These are phyloP conservation scores for Musa balbisiana DNA, from an alignment of 202 grass and related monocot species.

Conservation along the genomic window DNA sequence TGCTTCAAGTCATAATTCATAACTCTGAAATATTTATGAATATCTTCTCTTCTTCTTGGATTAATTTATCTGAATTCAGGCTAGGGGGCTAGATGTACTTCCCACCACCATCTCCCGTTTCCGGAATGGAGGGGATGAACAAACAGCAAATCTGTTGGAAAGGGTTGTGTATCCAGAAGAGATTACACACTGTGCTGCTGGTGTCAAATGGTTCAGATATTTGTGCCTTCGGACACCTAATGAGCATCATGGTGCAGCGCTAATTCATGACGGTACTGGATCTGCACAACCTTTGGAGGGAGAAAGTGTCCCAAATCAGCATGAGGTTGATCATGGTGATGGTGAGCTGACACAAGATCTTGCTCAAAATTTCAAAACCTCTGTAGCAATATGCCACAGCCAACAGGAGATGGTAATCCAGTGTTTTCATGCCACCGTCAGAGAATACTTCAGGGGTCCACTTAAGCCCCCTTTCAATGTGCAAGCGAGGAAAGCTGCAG, in stretches of 20 bases:
- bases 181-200: slow-evolving; percentile 73
- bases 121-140: slow-evolving; percentile 56
- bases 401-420: slow-evolving; percentile 34
- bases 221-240: slow-evolving; percentile 29
- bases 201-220: slow-evolving; percentile 83
- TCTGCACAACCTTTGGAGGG: background rate
- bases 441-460: slow-evolving; percentile 65
- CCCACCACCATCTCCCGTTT: slow-evolving; percentile 83
- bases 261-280: background rate
- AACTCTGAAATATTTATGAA: background rate
- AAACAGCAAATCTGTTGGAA: slow-evolving; percentile 70
- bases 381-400: background rate
- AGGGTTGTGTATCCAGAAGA: slow-evolving; percentile 77
- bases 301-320: background rate
- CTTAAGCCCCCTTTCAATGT: slow-evolving; percentile 75
- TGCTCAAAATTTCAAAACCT: slow-evolving; percentile 1
- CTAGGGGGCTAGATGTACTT: slow-evolving; percentile 85
- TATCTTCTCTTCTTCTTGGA: background rate
- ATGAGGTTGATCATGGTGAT: background rate
- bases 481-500: slow-evolving; percentile 56
- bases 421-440: slow-evolving; percentile 55
- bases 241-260: background rate
- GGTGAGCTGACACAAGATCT: background rate
- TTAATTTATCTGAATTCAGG: slow-evolving; percentile 23
- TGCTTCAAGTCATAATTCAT: background rate